These are phyloP conservation scores for Colletotrichum tamarilloi DNA, from an alignment of 2,329 filamentous ascomycete species.

Conservation along the genomic window DNA sequence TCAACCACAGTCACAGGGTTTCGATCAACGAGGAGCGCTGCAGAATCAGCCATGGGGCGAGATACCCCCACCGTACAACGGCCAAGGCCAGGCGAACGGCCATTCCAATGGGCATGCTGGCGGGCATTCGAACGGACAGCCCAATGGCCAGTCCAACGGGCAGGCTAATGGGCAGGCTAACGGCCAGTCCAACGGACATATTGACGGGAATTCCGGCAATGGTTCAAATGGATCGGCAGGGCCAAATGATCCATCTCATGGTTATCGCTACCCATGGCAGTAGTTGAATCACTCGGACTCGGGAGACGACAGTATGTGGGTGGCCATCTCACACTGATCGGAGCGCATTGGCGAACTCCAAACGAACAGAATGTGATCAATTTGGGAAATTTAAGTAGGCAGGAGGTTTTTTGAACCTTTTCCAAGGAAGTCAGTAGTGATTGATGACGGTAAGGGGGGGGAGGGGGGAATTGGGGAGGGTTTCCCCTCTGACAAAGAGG, in stretches of 20 bases:
- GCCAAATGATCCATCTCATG: constrained; percentile 20
- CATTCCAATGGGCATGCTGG: neutral
- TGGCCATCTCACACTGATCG: neutral
- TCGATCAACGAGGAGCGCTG: neutral
- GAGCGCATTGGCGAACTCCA: neutral
- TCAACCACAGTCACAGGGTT: neutral
- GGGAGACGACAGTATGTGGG: neutral
- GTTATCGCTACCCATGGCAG: constrained; percentile 37
- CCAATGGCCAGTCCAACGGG: neutral
- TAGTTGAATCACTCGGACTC: constrained; percentile 2
- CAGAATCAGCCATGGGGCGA: constrained; percentile 7
- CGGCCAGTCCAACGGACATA: neutral
- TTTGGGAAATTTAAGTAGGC: neutral
- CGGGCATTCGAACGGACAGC: neutral
- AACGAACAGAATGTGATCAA: neutral
- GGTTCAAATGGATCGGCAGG: constrained; percentile 8
- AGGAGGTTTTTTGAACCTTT: neutral
- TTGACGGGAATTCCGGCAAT: neutral
- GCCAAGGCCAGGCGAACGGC: constrained; percentile 1
- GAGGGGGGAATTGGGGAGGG: neutral
- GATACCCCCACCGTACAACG: constrained; percentile 17
- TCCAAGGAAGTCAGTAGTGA: neutral
- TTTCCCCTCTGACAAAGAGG: neutral
- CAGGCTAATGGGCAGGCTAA: neutral
- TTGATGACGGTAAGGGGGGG: neutral